Evolutionary conservation across 2,329 filamentous ascomycete species (phyloP).

Genomic region (Aspergillus sp.): DNA sequence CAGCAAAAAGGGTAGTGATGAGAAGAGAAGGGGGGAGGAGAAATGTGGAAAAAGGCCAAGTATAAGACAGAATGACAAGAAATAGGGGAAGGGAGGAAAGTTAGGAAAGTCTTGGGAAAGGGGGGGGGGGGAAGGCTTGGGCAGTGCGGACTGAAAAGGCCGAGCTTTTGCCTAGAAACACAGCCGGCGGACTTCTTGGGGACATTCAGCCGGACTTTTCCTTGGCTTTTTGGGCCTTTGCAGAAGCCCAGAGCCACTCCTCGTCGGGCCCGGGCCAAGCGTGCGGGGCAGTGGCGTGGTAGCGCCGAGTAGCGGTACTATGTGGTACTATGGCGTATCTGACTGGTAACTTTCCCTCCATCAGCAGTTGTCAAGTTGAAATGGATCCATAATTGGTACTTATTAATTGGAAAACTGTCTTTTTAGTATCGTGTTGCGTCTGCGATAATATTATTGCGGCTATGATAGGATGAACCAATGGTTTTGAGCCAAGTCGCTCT

Average conservation of each 20-base stretch:
- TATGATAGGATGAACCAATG: too few species aligned
- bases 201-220: not conserved
- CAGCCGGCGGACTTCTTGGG: not conserved
- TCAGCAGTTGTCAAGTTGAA: not conserved
- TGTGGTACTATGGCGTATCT: not conserved
- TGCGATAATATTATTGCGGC: too few species aligned
- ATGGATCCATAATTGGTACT: too few species aligned
- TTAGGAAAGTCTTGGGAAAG: not conserved
- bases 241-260: not conserved
- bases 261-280: not conserved
- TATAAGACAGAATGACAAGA: slow-evolving; percentile 5
- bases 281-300: not conserved
- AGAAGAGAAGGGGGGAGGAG: slow-evolving; percentile 9
- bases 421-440: too few species aligned
- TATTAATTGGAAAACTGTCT: too few species aligned
- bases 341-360: not conserved
- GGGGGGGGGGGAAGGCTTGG: not conserved
- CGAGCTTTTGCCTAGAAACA: not conserved
- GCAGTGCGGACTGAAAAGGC: not conserved
- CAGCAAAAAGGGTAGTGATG: slow-evolving; percentile 5
- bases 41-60: slow-evolving; percentile 11
- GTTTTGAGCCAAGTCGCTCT: too few species aligned
- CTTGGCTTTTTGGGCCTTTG: not conserved
- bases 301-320: not conserved
- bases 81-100: slow-evolving; percentile 15